These are phyloP conservation scores for Vinca major DNA, from an alignment of 305 asterid genomes.

Conservation along the genomic window DNA sequence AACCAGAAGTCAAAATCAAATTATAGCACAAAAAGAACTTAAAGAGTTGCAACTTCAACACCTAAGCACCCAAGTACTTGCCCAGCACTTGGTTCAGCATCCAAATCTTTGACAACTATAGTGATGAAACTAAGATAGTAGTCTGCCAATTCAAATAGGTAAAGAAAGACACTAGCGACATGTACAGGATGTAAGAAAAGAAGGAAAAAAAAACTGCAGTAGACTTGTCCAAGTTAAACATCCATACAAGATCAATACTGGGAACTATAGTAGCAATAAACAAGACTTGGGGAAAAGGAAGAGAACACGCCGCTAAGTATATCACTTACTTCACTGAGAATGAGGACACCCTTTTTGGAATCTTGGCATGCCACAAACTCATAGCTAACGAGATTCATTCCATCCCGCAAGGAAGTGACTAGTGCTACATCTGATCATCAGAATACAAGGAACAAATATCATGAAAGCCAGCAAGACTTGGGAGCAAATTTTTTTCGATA, in stretches of 20 bases:
- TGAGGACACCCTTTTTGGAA: slow-evolving; percentile 79
- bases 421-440: slow-evolving; percentile 69
- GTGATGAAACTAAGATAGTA: neutral
- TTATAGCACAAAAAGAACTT: neutral
- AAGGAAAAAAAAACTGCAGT: neutral
- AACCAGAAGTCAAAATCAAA: neutral
- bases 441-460: slow-evolving; percentile 18
- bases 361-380: slow-evolving; percentile 96
- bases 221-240: neutral
- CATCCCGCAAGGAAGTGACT: slow-evolving; percentile 91
- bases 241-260: too few species aligned
- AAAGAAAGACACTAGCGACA: neutral
- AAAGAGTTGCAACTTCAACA: neutral
- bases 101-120: neutral
- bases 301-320: slow-evolving; percentile 6
- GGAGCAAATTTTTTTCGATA: slow-evolving; percentile 5
- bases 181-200: neutral
- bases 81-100: neutral
- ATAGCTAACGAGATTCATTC: slow-evolving; percentile 97
- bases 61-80: neutral
- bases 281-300: neutral
- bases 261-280: neutral
- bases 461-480: slow-evolving; percentile 23
- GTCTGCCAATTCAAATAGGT: neutral
- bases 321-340: slow-evolving; percentile 72